phyloP scores from a whole-genome alignment of 495 filamentous ascomycete species.

The Talaromyces liani region DNA sequence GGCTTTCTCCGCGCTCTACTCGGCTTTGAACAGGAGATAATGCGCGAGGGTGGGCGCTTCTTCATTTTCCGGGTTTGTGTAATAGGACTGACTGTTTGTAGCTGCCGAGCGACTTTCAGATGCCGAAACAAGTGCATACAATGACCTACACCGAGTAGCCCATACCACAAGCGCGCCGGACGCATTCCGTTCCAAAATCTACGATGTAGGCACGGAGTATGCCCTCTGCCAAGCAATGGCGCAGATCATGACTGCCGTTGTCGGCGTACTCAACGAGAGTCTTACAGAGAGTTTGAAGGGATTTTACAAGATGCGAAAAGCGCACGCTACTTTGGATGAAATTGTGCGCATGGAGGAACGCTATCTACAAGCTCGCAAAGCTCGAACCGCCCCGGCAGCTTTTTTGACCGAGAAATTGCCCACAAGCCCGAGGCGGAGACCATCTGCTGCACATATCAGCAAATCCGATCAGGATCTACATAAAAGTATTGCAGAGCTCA shows the following conservation, averaged over 20 bases:
- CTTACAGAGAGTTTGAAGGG: slow-evolving; percentile 85
- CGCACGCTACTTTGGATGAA: slow-evolving; percentile 73
- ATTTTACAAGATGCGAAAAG: slow-evolving; percentile 89
- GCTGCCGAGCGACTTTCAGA: slow-evolving; percentile 65
- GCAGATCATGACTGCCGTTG: slow-evolving; percentile 82
- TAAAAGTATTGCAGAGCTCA: slow-evolving; percentile 25
- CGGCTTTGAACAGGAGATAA: slow-evolving; percentile 91
- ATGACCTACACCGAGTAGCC: slow-evolving; percentile 69
- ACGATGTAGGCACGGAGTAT: slow-evolving; percentile 79
- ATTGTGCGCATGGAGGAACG: slow-evolving; percentile 59
- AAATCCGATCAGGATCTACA: slow-evolving; percentile 15
- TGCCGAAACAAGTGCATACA: slow-evolving; percentile 71
- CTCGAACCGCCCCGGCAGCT: not conserved
- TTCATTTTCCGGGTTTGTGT: not conserved
- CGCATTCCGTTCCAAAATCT: slow-evolving; percentile 54
- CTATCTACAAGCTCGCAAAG: slow-evolving; percentile 32
- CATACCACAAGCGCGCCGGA: slow-evolving; percentile 36
- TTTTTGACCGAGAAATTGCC: not conserved
- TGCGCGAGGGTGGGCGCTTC: slow-evolving; percentile 60
- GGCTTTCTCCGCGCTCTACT: slow-evolving; percentile 80
- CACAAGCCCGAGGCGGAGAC: not conserved
- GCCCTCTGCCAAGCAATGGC: slow-evolving; percentile 70
- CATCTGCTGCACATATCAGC: not conserved
- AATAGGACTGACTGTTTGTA: slow-evolving; percentile 18
- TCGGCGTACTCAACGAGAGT: slow-evolving; percentile 86